phyloP scores from a whole-genome alignment of 1,284 basidiomycete species.

The Leccinum cinnamomeum region DNA sequence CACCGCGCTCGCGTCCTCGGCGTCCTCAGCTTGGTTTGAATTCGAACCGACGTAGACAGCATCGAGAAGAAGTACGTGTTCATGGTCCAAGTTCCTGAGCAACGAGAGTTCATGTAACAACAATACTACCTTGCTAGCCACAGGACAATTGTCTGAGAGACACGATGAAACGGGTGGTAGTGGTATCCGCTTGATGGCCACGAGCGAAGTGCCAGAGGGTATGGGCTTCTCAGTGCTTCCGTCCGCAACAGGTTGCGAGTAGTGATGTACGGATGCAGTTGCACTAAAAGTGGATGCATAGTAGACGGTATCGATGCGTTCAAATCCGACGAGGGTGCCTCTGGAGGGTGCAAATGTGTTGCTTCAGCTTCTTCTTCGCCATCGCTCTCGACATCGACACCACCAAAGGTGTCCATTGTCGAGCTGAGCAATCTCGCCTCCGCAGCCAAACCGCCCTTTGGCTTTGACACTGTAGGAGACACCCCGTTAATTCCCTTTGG shows the following conservation, averaged over 20 bases:
- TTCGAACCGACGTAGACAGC: constrained; percentile 62
- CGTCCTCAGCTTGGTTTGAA: constrained; percentile 43
- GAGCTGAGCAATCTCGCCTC: constrained; percentile 34
- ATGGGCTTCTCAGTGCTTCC: constrained; percentile 23
- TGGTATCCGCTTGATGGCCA: constrained; percentile 72
- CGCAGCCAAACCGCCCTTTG: constrained; percentile 41
- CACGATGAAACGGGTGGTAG: constrained; percentile 45
- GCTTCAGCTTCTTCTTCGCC: constrained; percentile 8
- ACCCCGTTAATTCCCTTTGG: constrained; percentile 21
- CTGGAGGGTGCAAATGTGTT: constrained; percentile 14
- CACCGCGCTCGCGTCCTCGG: constrained; percentile 2
- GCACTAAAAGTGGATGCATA: constrained; percentile 43
- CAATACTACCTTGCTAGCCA: constrained; percentile 61
- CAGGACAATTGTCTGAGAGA: constrained; percentile 29
- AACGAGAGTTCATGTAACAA: constrained; percentile 58
- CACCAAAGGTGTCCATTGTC: constrained; percentile 42
- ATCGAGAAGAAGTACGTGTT: constrained; percentile 64
- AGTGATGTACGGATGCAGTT: constrained; percentile 59
- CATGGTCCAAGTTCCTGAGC: constrained; percentile 55
- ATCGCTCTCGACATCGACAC: constrained; percentile 25
- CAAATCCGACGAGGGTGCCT: constrained; percentile 30
- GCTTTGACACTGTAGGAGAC: constrained; percentile 7
- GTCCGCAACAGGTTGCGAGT: constrained; percentile 50
- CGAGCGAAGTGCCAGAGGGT: constrained; percentile 39
- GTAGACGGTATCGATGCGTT: constrained; percentile 25